A percentile compares a stretch with the other conserved stretches of the same genome.
Evolutionary conservation across 345 rosid genomes (phyloP).

Genomic region (Gossypium sturtianum): DNA sequence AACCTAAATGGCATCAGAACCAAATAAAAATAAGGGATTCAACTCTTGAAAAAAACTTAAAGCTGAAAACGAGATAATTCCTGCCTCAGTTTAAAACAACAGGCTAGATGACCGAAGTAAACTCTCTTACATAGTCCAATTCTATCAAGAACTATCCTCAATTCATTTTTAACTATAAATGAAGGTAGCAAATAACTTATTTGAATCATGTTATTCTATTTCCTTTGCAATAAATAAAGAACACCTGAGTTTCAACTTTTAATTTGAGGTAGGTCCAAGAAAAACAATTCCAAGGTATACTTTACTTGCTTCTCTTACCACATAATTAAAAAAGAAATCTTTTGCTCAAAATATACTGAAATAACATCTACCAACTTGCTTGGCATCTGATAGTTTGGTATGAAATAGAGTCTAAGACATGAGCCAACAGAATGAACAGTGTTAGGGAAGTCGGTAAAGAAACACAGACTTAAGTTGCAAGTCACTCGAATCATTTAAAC

Average conservation of each 20-base stretch:
- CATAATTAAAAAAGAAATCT: neutral
- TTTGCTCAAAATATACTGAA: neutral
- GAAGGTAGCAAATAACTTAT: neutral
- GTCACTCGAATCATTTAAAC: neutral
- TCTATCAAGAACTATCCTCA: neutral
- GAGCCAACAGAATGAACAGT: neutral
- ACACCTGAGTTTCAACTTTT: neutral
- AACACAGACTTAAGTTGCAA: neutral
- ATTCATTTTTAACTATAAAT: neutral
- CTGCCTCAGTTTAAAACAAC: neutral
- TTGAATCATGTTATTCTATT: neutral
- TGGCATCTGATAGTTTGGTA: neutral
- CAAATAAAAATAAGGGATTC: constrained; percentile 1
- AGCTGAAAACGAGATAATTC: neutral
- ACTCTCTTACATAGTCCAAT: neutral
- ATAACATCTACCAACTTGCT: neutral
- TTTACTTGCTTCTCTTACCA: neutral
- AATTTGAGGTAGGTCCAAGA: neutral
- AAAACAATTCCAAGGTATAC: neutral
- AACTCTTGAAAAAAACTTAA: neutral
- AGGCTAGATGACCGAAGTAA: neutral
- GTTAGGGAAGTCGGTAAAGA: neutral
- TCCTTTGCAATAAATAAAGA: neutral
- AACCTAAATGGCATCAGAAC: constrained; percentile 32
- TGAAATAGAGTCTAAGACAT: neutral